Conservation (phyloP, 2,329 filamentous ascomycete genomes). For the Malbranchea cinnamomea region DNA sequence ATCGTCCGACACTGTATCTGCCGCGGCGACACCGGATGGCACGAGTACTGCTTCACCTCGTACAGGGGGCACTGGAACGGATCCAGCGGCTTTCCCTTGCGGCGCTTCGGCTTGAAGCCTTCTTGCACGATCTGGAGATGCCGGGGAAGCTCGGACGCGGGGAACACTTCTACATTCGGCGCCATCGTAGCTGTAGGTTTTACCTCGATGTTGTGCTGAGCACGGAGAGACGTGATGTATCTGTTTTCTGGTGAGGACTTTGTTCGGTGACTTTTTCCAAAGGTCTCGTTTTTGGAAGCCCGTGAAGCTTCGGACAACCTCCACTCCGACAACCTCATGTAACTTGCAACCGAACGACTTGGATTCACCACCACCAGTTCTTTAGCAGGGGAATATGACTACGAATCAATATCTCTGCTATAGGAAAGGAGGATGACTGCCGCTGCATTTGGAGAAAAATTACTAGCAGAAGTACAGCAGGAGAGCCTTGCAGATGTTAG, state of each 20-base stretch:
- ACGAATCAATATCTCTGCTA: background rate
- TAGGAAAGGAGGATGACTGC: conserved; percentile 6
- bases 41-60: conserved; percentile 49
- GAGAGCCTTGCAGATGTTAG: conserved; percentile 37
- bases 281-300: no score
- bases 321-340: no score
- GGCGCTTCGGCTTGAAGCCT: conserved; percentile 34
- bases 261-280: no score
- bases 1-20: conserved; percentile 42
- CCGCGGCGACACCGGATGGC: conserved; percentile 33
- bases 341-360: background rate
- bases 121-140: conserved; percentile 33
- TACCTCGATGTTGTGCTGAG: no score
- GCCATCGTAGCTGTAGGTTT: conserved; percentile 37
- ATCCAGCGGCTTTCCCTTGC: conserved; percentile 36
- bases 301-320: no score
- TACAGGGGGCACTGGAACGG: conserved; percentile 41
- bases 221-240: no score
- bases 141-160: conserved; percentile 34
- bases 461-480: conserved; percentile 37
- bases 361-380: background rate
- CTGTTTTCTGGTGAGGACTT: no score
- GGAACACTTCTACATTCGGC: conserved; percentile 39
- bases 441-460: conserved; percentile 32
- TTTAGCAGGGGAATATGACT: background rate